These are phyloP conservation scores for Stromatinia cepivora DNA, from an alignment of 2,329 filamentous ascomycete species.

Conservation along the genomic window DNA sequence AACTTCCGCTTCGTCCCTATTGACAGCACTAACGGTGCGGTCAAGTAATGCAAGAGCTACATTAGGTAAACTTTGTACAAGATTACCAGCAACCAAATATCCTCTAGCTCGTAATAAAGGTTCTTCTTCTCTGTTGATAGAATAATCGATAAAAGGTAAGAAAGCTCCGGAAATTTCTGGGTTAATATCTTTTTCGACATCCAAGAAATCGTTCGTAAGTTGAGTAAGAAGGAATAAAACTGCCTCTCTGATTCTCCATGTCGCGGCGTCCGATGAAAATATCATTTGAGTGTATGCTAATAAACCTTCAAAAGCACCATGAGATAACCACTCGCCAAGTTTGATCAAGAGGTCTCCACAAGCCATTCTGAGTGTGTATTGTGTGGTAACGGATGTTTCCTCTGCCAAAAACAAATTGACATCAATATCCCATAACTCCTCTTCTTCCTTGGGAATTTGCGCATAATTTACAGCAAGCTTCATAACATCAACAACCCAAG, in stretches of 20 bases:
- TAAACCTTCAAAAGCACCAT: slow-evolving; percentile 74
- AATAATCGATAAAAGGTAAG: slow-evolving; percentile 76
- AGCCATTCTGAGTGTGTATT: slow-evolving; percentile 92
- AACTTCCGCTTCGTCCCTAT: slow-evolving; percentile 75
- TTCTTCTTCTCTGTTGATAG: slow-evolving; percentile 67
- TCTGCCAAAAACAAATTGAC: slow-evolving; percentile 94
- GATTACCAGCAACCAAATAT: slow-evolving; percentile 78
- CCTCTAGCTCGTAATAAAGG: slow-evolving; percentile 82
- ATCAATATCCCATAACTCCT: slow-evolving; percentile 95
- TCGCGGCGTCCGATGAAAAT: slow-evolving; percentile 57
- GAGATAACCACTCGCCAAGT: slow-evolving; percentile 83
- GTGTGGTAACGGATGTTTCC: slow-evolving; percentile 90
- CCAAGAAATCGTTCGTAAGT: slow-evolving; percentile 78
- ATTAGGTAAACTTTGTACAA: slow-evolving; percentile 68
- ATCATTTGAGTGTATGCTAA: slow-evolving; percentile 73
- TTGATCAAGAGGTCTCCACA: slow-evolving; percentile 92
- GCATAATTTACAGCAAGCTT: slow-evolving; percentile 81
- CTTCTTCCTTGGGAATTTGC: slow-evolving; percentile 88
- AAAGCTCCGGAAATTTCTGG: slow-evolving; percentile 70
- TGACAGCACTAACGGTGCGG: slow-evolving; percentile 72
- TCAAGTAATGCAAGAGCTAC: slow-evolving; percentile 65
- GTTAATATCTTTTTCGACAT: slow-evolving; percentile 71
- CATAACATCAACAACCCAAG: slow-evolving; percentile 87
- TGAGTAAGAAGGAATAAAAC: slow-evolving; percentile 83
- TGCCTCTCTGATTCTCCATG: slow-evolving; percentile 71